Conservation (phyloP, 257 asterid genomes). For the Capsicum chinense region DNA sequence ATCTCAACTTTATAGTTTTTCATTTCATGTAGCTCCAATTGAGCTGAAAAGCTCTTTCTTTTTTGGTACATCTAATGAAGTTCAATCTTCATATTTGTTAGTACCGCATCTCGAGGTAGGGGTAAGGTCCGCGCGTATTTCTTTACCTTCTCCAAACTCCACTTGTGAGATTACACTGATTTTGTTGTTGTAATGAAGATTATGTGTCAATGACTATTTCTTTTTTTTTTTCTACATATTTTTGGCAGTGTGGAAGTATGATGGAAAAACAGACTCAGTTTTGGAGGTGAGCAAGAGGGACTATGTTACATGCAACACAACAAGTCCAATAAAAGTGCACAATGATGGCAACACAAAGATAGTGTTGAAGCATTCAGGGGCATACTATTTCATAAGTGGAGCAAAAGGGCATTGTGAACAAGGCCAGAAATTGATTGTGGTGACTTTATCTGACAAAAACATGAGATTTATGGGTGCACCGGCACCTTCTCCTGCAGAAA, state of each 20-base stretch:
- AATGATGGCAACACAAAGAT: slow-evolving; percentile 57
- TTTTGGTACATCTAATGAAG: too few species aligned
- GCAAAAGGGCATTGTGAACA: slow-evolving; percentile 63
- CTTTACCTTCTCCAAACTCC: too few species aligned
- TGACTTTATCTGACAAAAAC: slow-evolving; percentile 67
- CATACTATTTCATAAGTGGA: slow-evolving; percentile 84
- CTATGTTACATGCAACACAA: slow-evolving; percentile 70
- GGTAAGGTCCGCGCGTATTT: too few species aligned
- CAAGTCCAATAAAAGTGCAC: slow-evolving; percentile 58
- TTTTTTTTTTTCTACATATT: background rate
- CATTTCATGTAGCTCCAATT: background rate
- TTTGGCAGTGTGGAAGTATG: slow-evolving; percentile 64
- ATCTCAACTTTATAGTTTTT: background rate
- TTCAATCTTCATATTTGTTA: too few species aligned
- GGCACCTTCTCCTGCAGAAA: slow-evolving; percentile 62
- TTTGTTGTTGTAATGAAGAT: too few species aligned
- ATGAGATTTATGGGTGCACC: slow-evolving; percentile 44
- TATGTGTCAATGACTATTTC: too few species aligned
- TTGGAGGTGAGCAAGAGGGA: slow-evolving; percentile 64
- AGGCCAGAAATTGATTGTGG: slow-evolving; percentile 76
- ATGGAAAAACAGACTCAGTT: slow-evolving; percentile 61
- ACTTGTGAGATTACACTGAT: too few species aligned
- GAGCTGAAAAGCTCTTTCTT: too few species aligned
- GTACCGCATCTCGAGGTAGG: too few species aligned
- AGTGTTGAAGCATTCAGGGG: slow-evolving; percentile 68